Percentiles rank a stretch among this genome's conserved stretches.
Evolutionary conservation across 2,329 filamentous ascomycete genomes (phyloP).

Genomic region (Fusarium multiceps): DNA sequence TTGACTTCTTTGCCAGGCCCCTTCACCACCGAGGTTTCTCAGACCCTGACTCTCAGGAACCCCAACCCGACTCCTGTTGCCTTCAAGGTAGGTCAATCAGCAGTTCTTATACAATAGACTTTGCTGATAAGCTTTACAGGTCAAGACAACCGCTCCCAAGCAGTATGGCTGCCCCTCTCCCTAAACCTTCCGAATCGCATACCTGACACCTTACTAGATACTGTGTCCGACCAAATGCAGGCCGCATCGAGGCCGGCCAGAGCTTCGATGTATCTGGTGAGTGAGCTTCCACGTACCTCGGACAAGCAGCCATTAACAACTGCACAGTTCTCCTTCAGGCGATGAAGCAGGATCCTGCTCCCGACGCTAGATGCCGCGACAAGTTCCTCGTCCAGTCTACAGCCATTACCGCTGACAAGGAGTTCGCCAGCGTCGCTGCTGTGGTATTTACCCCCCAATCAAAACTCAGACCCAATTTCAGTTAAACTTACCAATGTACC

Average conservation of each 20-base stretch:
- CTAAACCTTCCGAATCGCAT: constrained; percentile 20
- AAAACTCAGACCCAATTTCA: not conserved
- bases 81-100: constrained; percentile 69
- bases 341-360: constrained; percentile 93
- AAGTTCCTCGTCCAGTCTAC: constrained; percentile 98
- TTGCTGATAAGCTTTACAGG: constrained; percentile 63
- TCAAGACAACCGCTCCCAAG: constrained; percentile 99
- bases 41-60: constrained; percentile 74
- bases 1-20: constrained; percentile 62
- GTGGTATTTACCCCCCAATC: constrained; percentile 70
- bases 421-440: constrained; percentile 81
- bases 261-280: constrained; percentile 93
- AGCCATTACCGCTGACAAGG: constrained; percentile 82
- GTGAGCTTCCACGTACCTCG: constrained; percentile 38
- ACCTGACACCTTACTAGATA: constrained; percentile 71
- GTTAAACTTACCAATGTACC: constrained; percentile 19
- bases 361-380: constrained; percentile 91
- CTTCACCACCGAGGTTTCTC: constrained; percentile 73
- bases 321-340: constrained; percentile 87
- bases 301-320: constrained; percentile 24
- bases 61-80: constrained; percentile 70
- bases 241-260: constrained; percentile 89
- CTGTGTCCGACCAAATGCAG: constrained; percentile 96
- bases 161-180: constrained; percentile 70
- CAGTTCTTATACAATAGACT: not conserved